Conservation (phyloP, 805 yeast species). For the Myxozyma monticola region DNA sequence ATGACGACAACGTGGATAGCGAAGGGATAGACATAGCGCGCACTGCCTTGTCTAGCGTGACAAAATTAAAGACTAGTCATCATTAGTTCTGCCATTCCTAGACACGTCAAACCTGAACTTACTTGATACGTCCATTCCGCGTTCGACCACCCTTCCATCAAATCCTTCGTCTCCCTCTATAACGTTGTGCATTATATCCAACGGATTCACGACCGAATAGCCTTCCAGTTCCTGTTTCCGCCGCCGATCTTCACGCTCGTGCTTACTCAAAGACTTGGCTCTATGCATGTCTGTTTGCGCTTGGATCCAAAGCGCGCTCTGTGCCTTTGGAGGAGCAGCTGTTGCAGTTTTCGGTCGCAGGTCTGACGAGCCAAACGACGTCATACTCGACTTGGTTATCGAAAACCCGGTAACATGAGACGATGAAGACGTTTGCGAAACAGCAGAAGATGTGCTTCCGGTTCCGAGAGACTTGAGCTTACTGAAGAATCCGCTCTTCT, state of each 20-base stretch:
- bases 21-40: slow-evolving; percentile 20
- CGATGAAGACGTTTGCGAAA: not conserved
- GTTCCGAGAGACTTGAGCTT: slow-evolving; percentile 22
- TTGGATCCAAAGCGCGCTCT: slow-evolving; percentile 48
- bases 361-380: slow-evolving; percentile 8
- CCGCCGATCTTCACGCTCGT: slow-evolving; percentile 70
- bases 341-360: not conserved
- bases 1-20: slow-evolving; percentile 52
- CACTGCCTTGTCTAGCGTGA: slow-evolving; percentile 24
- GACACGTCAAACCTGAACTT: not conserved
- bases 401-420: not conserved
- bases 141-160: slow-evolving; percentile 26
- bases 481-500: slow-evolving; percentile 32
- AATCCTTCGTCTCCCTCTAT: slow-evolving; percentile 35
- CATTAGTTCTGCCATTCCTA: not conserved
- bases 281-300: slow-evolving; percentile 65
- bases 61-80: slow-evolving; percentile 13
- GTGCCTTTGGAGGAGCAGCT: slow-evolving; percentile 9
- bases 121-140: slow-evolving; percentile 24
- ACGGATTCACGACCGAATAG: slow-evolving; percentile 64
- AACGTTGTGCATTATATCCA: slow-evolving; percentile 15
- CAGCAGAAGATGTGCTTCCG: not conserved
- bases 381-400: not conserved
- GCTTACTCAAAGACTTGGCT: slow-evolving; percentile 64
- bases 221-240: slow-evolving; percentile 58